Evolutionary conservation across 805 yeast species (phyloP).

Genomic region (Ogataea thermomethanolica): DNA sequence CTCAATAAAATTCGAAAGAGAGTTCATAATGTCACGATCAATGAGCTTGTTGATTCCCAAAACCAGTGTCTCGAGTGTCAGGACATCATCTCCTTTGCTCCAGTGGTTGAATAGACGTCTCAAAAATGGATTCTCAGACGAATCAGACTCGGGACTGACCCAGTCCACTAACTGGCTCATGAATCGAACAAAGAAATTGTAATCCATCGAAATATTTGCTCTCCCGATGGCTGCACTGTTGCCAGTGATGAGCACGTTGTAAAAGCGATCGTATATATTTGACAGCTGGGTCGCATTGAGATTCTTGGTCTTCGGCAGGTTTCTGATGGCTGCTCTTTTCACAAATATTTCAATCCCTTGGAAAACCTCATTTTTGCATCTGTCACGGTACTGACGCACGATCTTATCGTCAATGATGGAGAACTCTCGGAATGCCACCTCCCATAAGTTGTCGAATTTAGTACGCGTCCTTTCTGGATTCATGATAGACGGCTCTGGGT

Average conservation of each 20-base stretch:
- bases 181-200: slow-evolving; percentile 65
- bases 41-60: slow-evolving; percentile 67
- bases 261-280: slow-evolving; percentile 79
- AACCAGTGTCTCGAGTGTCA: slow-evolving; percentile 67
- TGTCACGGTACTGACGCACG: slow-evolving; percentile 64
- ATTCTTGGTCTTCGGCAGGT: slow-evolving; percentile 70
- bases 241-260: slow-evolving; percentile 65
- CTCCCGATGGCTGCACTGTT: slow-evolving; percentile 62
- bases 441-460: slow-evolving; percentile 84
- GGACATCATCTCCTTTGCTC: slow-evolving; percentile 56
- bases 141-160: slow-evolving; percentile 42
- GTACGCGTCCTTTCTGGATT: slow-evolving; percentile 65
- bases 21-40: slow-evolving; percentile 71
- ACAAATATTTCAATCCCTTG: slow-evolving; percentile 87
- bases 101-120: slow-evolving; percentile 64
- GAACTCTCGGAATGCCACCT: slow-evolving; percentile 90
- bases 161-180: slow-evolving; percentile 81
- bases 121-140: slow-evolving; percentile 46
- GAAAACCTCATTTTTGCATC: slow-evolving; percentile 71
- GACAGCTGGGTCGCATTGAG: slow-evolving; percentile 57
- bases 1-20: slow-evolving; percentile 74
- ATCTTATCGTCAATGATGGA: slow-evolving; percentile 71
- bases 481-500: slow-evolving; percentile 69
- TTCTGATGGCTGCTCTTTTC: slow-evolving; percentile 86
- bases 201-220: slow-evolving; percentile 64